Evolutionary conservation across 495 filamentous ascomycete genomes (phyloP), one percentile per base, ranked within the genome.

Genomic region (Alectoria sarmentosa): DNA sequence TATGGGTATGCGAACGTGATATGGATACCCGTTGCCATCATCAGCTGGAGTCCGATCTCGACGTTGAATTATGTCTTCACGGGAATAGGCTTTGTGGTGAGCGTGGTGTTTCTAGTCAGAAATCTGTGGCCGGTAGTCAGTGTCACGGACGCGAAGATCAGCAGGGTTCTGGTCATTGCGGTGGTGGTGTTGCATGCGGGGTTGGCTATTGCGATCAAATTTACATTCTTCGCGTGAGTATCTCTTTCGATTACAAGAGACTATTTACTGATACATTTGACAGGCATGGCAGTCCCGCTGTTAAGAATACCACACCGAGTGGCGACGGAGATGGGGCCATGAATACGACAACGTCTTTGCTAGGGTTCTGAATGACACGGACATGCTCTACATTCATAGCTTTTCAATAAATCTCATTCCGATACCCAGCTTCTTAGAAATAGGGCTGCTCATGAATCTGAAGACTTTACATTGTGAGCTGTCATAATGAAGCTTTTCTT

Each of bases 1-100:
- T 98, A 98, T 75, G 94, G 94, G 17, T 98, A 98, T 77, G 83
- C 86, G 37, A 98, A 98, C 77, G 77, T 98, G 69, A 88, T 97
- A 60, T 98, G 94, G 94, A 91, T 98, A 69, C 90, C 87, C 1
- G 93, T 98, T 52, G 95, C 94, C 30, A 78, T 97, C 62, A 89
- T 96, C 63, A 88, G 87, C 73, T 96, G 91, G 87, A 92, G 88
- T 67, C 89, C 89, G 32, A 76, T 96, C 69, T 83, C 82, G 17
- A 83, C 90, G 61, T 83, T 98, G 60, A 98, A 98, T 79, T 98
- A 88, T 81, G 84, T 93, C 46, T 96, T 98, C 77, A 92, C 96
- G 11, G 90, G 81, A 41, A 80, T 97, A 52, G 94, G 94, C 32
- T 98, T 97, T 76, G 90, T 83, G 11, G 77, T 92, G 69, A 92